Base-by-base conservation (phyloP, 495 filamentous ascomycete genomes). In the Lophiotrema nucula region DNA sequence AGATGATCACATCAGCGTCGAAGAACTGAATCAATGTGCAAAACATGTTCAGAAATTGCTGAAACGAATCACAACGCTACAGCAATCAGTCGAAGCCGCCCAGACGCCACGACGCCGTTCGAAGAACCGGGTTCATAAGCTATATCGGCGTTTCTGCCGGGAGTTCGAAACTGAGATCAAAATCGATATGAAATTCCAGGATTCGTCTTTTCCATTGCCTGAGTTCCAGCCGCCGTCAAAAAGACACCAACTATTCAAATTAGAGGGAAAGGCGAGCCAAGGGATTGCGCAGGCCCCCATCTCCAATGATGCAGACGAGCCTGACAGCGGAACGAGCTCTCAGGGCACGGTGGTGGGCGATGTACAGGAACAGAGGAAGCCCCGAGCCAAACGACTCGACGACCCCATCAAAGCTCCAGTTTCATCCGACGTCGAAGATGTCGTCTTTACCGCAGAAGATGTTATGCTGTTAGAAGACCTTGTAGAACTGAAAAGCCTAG, bases 391-490 rank as follows among this genome's bases (percentile, higher is more conserved):
- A n/a, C n/a, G n/a, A n/a, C n/a, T n/a, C n/a, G n/a, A n/a, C n/a
- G n/a, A n/a, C n/a, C n/a, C n/a, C n/a, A n/a, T n/a, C n/a, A n/a
- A n/a, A n/a, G n/a, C n/a, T n/a, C n/a, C n/a, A n/a, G n/a, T n/a
- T n/a, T n/a, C n/a, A n/a, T n/a, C n/a, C n/a, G n/a, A n/a, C n/a
- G n/a, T n/a, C n/a, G n/a, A n/a, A n/a, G n/a, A n/a, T n/a, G n/a
- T n/a, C n/a, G n/a, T n/a, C n/a, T 96, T 95, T 64, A 95, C 90
- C 0, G 83, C 88, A 35, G 89, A 92, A 71, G 90, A 96, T 67
- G 91, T 95, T 70, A 80, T 83, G 47, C 74, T 92, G 46, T 74
- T 96, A 37, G 83, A 95, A 18, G 88, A 92, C 56, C 74, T 96
- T 49, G 95, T 95, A 71, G 91, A 96, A 73, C 88, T 90, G 57